phyloP scores from a whole-genome alignment of 1,284 basidiomycete genomes.

The Pulchroboletus neoregius region DNA sequence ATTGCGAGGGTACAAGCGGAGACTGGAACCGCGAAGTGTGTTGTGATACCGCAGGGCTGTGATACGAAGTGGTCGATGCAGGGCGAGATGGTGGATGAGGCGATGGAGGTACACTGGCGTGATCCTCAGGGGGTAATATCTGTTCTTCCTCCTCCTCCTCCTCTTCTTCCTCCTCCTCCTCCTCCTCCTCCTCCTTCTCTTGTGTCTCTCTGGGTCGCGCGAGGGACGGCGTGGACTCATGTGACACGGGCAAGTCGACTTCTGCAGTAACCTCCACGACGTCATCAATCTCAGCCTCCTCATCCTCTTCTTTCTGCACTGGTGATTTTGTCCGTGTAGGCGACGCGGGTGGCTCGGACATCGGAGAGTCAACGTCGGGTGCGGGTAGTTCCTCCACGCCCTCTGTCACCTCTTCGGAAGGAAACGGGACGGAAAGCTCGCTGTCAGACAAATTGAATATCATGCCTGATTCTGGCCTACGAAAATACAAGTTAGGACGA shows the following conservation, averaged over 20 bases:
- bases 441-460: slow-evolving; percentile 33
- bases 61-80: slow-evolving; percentile 8
- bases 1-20: slow-evolving; percentile 4
- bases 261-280: slow-evolving; percentile 7
- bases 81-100: slow-evolving; percentile 20
- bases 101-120: slow-evolving; percentile 1
- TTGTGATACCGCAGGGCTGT: slow-evolving; percentile 17
- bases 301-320: slow-evolving; percentile 22
- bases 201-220: slow-evolving; percentile 12
- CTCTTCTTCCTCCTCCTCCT: slow-evolving; percentile 17
- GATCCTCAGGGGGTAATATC: slow-evolving; percentile 5
- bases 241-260: slow-evolving; percentile 13
- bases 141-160: slow-evolving; percentile 19
- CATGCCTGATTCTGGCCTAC: slow-evolving; percentile 38
- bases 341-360: slow-evolving; percentile 33
- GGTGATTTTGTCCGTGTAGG: slow-evolving; percentile 26
- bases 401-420: slow-evolving; percentile 11
- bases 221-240: slow-evolving; percentile 16
- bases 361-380: slow-evolving; percentile 31
- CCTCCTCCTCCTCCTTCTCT: slow-evolving; percentile 20
- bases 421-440: slow-evolving; percentile 27
- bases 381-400: slow-evolving; percentile 8
- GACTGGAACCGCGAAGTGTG: slow-evolving; percentile 19
- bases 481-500: slow-evolving; percentile 8
- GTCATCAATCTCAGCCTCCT: slow-evolving; percentile 26